Evolutionary conservation across 2,329 filamentous ascomycete genomes (phyloP).

Genomic region (Xylariales sp.): DNA sequence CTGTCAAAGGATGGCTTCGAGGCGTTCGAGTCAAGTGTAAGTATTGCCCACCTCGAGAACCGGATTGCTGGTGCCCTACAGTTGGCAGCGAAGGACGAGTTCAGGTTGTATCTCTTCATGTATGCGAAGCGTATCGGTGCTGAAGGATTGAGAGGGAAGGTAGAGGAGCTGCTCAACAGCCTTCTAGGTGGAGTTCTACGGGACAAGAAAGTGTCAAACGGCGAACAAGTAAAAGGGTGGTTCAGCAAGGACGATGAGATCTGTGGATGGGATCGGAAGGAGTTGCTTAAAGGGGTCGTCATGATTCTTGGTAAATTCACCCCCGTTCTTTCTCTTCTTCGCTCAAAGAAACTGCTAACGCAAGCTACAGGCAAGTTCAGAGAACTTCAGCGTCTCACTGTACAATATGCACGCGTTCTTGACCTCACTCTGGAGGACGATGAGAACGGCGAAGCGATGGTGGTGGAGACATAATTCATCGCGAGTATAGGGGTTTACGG

Average conservation of each 20-base stretch:
- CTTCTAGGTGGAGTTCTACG: slow-evolving; percentile 68
- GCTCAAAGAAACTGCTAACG: slow-evolving; percentile 27
- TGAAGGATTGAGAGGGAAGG: slow-evolving; percentile 80
- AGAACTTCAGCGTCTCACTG: slow-evolving; percentile 88
- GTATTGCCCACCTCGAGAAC: slow-evolving; percentile 92
- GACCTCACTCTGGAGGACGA: slow-evolving; percentile 53
- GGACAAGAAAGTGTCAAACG: slow-evolving; percentile 47
- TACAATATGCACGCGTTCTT: slow-evolving; percentile 85
- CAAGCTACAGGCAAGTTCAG: slow-evolving; percentile 81
- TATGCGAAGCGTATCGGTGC: slow-evolving; percentile 93
- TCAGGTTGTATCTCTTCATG: slow-evolving; percentile 93
- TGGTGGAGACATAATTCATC: slow-evolving; percentile 19
- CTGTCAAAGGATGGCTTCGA: slow-evolving; percentile 89
- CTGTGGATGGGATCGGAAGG: slow-evolving; percentile 86
- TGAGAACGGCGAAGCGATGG: slow-evolving; percentile 34
- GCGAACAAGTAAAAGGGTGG: slow-evolving; percentile 53
- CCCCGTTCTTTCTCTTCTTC: slow-evolving; percentile 12
- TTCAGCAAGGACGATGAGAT: slow-evolving; percentile 64
- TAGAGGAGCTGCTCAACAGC: slow-evolving; percentile 83
- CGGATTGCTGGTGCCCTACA: slow-evolving; percentile 84
- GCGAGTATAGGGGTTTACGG: background rate
- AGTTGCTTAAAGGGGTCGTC: slow-evolving; percentile 84
- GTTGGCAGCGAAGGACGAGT: slow-evolving; percentile 84
- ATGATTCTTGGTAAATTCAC: slow-evolving; percentile 75
- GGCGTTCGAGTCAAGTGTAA: slow-evolving; percentile 83